Base-by-base conservation (phyloP, 495 filamentous ascomycete species). In the Hypoxylon fuscum region DNA sequence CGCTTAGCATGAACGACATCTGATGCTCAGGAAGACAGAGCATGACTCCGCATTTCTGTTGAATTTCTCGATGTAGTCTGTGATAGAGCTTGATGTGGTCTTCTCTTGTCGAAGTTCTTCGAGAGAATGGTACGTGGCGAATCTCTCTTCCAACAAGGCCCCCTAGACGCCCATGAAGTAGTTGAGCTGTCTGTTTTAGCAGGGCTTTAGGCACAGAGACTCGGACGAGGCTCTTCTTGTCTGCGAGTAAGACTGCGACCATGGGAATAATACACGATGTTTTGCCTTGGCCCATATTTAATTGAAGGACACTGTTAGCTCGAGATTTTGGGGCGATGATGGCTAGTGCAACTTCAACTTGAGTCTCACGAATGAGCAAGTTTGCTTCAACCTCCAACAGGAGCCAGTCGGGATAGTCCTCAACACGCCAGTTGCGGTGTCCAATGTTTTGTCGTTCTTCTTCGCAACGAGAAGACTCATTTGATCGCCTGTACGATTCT, bases 311-410 rank as follows among this genome's bases (percentile, higher is more conserved):
- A 1, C 81, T 80, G 55, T 86, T 87, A 0, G 60, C 42, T 3
- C 64, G 56, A 3, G 73, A 80, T 0, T 52, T 37, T 1, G 83
- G 85, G 0, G 72, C 62, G 22, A 81, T 82, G 23, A 74, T 87
- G 0, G 77, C 78, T 14, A 55, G 50, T 1, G 82, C 82, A 31
- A 87, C 82, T 31, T 81, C 73, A 3, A 82, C 73, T 56, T 87
- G 85, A 2, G 73, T 77, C 1, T 59, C 52, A 0, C 85, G 74
- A 41, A 87, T 81, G 2, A 85, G 53, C 0, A 87, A 55, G 47
- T 85, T 76, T 3, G 68, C 63, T 20, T 88, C 85, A 37, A 88
- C 76, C 52, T 88, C 85, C 0, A 88, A 67, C 2, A 88, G 74
- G 0, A 88, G 59, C 78, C 81, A 87, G 41, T 88, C 85, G 0